Evolutionary conservation across 345 rosid genomes (phyloP), one percentile per base, ranked within the genome.

Genomic region (Laguncularia racemosa): DNA sequence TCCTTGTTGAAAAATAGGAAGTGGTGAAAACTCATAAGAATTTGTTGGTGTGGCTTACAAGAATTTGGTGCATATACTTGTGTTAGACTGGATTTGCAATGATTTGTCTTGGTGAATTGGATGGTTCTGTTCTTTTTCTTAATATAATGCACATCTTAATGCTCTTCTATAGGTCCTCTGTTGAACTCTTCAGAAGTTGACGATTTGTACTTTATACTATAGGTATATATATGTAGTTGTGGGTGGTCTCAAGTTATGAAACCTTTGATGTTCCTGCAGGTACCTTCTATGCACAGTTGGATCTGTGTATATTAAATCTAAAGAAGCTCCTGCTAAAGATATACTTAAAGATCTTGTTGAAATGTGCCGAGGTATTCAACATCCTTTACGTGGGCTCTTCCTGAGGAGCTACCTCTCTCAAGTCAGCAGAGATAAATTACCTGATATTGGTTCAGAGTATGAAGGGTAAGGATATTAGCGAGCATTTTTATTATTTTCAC

Each of bases 281-380:
- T 93, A 93, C 77, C 95, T 93, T 48, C 90, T 93, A 20, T 89
- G 99, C 64, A 93, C 99, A 3, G 96, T 92, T 28, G 99, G 99
- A 60, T 93, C 96, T 15, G 97, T 93, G 18, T 93, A 93, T 61
- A 89, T 93, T 51, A 90, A 81, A 76, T 85, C 99, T 52, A 87
- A 93, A 78, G 99, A 93, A 81, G 96, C 97, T 62, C 99, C 99
- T 51, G 89, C 97, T 13, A 93, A 84, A 75, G 99, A 93, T 72
- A 84, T 93, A 55, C 96, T 93, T 50, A 93, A 90, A 73, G 99
- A 93, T 81, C 95, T 93, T 38, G 99, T 93, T 54, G 99, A 93
- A 73, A 93, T 93, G 99, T 93, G 99, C 52, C 99, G 95, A 55
- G 99, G 99, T 52, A 85, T 93, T 79, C 99, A 93, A 78, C 78